Evolutionary conservation across 2,329 filamentous ascomycete species (phyloP).

Genomic region (Sporothrix protearum): DNA sequence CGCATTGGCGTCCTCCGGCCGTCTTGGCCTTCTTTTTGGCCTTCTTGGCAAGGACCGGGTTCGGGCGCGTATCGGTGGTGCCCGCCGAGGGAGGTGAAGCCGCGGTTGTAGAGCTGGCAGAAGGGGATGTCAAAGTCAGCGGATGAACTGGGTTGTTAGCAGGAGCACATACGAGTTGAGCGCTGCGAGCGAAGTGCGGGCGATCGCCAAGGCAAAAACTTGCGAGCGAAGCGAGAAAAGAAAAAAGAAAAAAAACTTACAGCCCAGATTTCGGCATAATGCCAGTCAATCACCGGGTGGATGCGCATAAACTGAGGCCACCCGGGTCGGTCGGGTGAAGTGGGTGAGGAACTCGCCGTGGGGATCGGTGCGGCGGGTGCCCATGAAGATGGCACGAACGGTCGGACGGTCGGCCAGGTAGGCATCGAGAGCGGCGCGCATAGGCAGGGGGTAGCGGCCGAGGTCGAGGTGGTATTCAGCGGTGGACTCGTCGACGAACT

Average conservation of each 20-base stretch:
- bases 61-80: constrained; percentile 81
- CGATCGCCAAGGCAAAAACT: background rate
- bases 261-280: constrained; percentile 90
- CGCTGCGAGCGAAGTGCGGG: background rate
- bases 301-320: constrained; percentile 93
- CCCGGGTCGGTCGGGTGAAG: constrained; percentile 83
- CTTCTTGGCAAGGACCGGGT: constrained; percentile 63
- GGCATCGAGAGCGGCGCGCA: constrained; percentile 74
- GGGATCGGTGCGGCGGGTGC: constrained; percentile 86
- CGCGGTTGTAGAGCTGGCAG: constrained; percentile 76
- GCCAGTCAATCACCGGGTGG: constrained; percentile 96
- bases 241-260: constrained; percentile 46
- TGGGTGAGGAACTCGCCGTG: constrained; percentile 74
- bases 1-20: constrained; percentile 27
- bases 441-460: constrained; percentile 69
- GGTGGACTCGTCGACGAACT: constrained; percentile 69
- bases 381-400: constrained; percentile 79
- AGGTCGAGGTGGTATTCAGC: constrained; percentile 71
- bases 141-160: constrained; percentile 60
- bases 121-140: constrained; percentile 76
- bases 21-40: too few relatives aligned
- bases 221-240: background rate
- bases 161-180: background rate
- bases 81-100: constrained; percentile 75
- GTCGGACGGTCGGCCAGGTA: constrained; percentile 64